A percentile compares a stretch with the other conserved stretches of the same genome.
Conservation (phyloP, 2,329 filamentous ascomycete species). For the Sporothrix luriei region DNA sequence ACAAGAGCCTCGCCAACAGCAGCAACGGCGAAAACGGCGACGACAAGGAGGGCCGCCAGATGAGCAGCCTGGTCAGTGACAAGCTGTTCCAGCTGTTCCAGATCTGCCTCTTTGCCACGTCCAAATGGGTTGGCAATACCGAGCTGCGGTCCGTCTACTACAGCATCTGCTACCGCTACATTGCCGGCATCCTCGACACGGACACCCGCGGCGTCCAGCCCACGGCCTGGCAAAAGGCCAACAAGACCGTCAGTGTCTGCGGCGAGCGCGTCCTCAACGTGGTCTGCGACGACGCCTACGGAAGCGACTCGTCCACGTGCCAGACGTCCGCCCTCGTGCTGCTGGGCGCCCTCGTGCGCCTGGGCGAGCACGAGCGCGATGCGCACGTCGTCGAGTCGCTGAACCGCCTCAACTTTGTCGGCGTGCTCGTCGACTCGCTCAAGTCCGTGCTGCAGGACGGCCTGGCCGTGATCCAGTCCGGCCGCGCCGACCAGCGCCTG, state of each 20-base stretch:
- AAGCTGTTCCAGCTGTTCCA: constrained; percentile 92
- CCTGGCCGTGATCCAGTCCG: constrained; percentile 49
- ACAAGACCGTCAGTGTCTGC: constrained; percentile 68
- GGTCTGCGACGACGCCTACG: constrained; percentile 90
- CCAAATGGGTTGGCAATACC: constrained; percentile 69
- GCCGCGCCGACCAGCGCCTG: constrained; percentile 50
- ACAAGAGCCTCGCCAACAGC: constrained; percentile 37
- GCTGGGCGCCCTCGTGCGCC: constrained; percentile 73
- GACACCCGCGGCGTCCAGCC: constrained; percentile 50
- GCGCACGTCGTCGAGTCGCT: constrained; percentile 76
- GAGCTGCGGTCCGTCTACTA: constrained; percentile 84
- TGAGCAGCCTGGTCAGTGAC: constrained; percentile 78
- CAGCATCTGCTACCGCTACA: constrained; percentile 84
- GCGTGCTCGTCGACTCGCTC: constrained; percentile 85
- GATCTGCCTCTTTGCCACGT: constrained; percentile 76
- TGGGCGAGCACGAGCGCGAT: constrained; percentile 72
- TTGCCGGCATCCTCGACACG: constrained; percentile 65
- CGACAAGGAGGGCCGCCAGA: constrained; percentile 51
- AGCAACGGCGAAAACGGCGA: not conserved
- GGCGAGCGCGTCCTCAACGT: constrained; percentile 82
- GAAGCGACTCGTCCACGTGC: constrained; percentile 74
- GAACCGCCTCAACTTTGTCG: constrained; percentile 85
- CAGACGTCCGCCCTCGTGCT: constrained; percentile 84
- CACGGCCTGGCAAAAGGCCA: constrained; percentile 60
- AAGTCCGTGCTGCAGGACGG: constrained; percentile 75